Conservation (phyloP, 306 rosid genomes). For the Abrus pulchellus region DNA sequence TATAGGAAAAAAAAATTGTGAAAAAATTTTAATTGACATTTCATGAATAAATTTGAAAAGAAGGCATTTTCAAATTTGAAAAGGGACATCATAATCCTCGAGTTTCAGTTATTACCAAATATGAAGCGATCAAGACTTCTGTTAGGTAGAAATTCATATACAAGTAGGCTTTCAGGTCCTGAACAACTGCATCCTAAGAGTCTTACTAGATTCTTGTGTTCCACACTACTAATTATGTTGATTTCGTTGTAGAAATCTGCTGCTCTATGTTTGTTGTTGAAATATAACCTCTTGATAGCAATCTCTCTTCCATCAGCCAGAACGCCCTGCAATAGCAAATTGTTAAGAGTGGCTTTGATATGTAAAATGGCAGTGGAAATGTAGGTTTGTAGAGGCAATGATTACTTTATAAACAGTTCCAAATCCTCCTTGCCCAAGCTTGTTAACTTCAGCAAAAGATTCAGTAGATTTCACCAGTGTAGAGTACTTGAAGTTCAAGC, state of each 20-base stretch:
- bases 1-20: not conserved
- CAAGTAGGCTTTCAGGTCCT: constrained; percentile 89
- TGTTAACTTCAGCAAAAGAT: constrained; percentile 62
- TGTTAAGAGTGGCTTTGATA: constrained; percentile 25
- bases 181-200: constrained; percentile 83
- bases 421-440: constrained; percentile 89
- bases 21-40: not conserved
- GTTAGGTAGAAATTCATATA: constrained; percentile 76
- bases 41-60: not conserved
- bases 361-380: not conserved
- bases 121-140: constrained; percentile 78
- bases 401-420: constrained; percentile 82
- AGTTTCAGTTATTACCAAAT: constrained; percentile 59
- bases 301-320: constrained; percentile 79
- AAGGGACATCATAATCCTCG: not conserved
- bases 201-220: constrained; percentile 78
- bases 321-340: constrained; percentile 46
- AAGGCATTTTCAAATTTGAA: not conserved
- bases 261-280: constrained; percentile 77
- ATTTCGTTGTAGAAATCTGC: constrained; percentile 85
- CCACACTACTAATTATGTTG: constrained; percentile 81
- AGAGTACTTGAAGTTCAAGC: constrained; percentile 84
- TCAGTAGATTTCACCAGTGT: constrained; percentile 75
- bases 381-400: constrained; percentile 20
- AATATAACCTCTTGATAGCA: constrained; percentile 85